Base-by-base conservation (phyloP, 768 basidiomycete genomes). In the Tylopilus subfusipes region DNA sequence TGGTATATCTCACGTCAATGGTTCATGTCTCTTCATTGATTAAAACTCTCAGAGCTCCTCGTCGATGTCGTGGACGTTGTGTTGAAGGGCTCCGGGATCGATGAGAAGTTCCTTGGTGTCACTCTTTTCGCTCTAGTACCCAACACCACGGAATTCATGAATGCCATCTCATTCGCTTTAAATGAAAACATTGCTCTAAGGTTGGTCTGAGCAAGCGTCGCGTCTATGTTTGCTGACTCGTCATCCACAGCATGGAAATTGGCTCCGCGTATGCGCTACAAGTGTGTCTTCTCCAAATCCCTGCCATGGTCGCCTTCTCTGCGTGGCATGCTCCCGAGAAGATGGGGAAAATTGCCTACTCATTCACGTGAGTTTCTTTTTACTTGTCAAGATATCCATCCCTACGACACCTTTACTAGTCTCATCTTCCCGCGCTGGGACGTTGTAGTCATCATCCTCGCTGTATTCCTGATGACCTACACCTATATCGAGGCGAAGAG, bases 121-220 rank as follows among this genome's bases (percentile, higher is more conserved):
- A 98, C 94, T 0, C 79, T 99, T 11, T 98, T 99, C 66, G 97
- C 97, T 9, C 82, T 99, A 30, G 95, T 98, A 1, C 97, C 97
- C 5, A 99, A 99, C 67, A 97, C 95, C 4, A 98, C 97, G 2
- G 97, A 99, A 72, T 98, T 99, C 71, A 97, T 97, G 93, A 98
- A 98, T 67, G 97, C 97, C 47, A 94, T 98, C 56, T 96, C 94
- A 4, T 99, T 99, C 67, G 95, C 97, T 25, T 72, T 99, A 57
- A 91, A 97, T 65, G 96, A 88, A 7, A 98, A 98, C 68, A 99
- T 99, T 59, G 93, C 97, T 2, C 73, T 99, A 24, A 94, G 93
- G 95, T 93, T 61, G 46, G 82, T 58, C 6, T 29, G 25, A 1
- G 34, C 34, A n/a, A 18, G 14, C 31, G 3, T 5, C 24, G 3